Evolutionary conservation across 1,284 basidiomycete species (phyloP).

Genomic region (Phaffia rhodozyma): DNA sequence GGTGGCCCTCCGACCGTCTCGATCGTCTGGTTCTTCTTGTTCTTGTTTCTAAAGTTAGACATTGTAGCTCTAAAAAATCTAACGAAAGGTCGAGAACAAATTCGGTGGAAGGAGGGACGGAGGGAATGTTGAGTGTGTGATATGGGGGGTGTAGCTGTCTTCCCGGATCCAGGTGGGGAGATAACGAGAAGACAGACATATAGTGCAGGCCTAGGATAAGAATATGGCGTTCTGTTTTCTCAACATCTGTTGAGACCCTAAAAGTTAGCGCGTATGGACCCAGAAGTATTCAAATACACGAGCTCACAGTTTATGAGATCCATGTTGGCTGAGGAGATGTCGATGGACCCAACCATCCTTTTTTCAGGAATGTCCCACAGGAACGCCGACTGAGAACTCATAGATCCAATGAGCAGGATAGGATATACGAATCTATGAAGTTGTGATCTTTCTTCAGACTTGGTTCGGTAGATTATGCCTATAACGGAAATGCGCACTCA

Average conservation of each 20-base stretch:
- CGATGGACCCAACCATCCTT: background rate
- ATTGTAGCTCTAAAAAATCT: background rate
- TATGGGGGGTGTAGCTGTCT: background rate
- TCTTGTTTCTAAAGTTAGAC: background rate
- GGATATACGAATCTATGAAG: slow-evolving; percentile 7
- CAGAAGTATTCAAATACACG: background rate
- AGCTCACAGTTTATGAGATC: slow-evolving; percentile 15
- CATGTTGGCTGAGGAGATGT: background rate
- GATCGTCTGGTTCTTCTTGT: background rate
- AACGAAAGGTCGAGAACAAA: slow-evolving; percentile 3
- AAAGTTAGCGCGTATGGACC: no score
- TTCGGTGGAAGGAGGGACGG: slow-evolving; percentile 1
- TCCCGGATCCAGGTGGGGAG: background rate
- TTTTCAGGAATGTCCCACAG: slow-evolving; percentile 10
- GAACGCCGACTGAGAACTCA: slow-evolving; percentile 1
- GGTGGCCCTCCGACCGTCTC: background rate
- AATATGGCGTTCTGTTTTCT: slow-evolving; percentile 12
- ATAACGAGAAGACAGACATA: background rate
- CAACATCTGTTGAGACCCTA: slow-evolving; percentile 6
- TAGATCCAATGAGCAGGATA: slow-evolving; percentile 3
- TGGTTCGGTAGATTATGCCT: background rate
- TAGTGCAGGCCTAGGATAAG: slow-evolving; percentile 3
- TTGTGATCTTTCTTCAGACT: background rate
- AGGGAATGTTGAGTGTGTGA: slow-evolving; percentile 11
- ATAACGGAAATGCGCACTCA: background rate